phyloP scores from a whole-genome alignment of 2,329 filamentous ascomycete species.

The Cytospora paraplurivora region DNA sequence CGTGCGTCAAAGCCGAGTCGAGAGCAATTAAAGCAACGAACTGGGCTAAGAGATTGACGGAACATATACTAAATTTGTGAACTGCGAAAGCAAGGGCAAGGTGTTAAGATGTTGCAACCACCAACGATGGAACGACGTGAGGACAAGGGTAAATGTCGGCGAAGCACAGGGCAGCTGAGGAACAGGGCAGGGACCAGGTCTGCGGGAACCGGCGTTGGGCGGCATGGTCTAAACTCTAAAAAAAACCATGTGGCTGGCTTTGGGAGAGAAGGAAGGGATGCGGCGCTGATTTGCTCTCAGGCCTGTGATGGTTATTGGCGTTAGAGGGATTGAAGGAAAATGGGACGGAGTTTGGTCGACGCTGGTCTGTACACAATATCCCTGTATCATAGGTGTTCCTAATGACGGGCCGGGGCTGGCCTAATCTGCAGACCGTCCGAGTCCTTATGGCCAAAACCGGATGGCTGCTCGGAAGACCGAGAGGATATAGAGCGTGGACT shows the following conservation, averaged over 20 bases:
- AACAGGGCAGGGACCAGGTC: conserved; percentile 25
- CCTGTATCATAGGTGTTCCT: neutral
- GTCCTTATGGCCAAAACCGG: neutral
- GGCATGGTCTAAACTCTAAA: conserved; percentile 20
- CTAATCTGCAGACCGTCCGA: neutral
- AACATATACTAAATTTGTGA: neutral
- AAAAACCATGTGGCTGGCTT: conserved; percentile 5
- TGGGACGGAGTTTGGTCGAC: neutral
- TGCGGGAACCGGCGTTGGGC: conserved; percentile 25
- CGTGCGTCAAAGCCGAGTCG: too few species aligned
- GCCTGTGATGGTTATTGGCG: conserved; percentile 7
- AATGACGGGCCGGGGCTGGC: neutral
- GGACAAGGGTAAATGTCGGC: conserved; percentile 23
- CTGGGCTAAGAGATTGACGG: neutral
- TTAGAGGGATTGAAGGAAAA: neutral
- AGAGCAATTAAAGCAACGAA: neutral
- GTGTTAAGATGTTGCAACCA: neutral
- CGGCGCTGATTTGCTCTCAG: conserved; percentile 3
- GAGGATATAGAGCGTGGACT: neutral
- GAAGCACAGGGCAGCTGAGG: conserved; percentile 21
- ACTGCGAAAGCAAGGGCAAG: neutral
- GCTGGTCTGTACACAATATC: neutral
- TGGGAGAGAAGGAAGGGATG: conserved; percentile 1
- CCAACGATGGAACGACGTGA: conserved; percentile 17
- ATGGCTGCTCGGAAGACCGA: neutral